A percentile compares a stretch with the other conserved stretches of the same genome.
These are phyloP conservation scores for Solanum aculeatissimum DNA, from an alignment of 305 asterid species.

Conservation along the genomic window DNA sequence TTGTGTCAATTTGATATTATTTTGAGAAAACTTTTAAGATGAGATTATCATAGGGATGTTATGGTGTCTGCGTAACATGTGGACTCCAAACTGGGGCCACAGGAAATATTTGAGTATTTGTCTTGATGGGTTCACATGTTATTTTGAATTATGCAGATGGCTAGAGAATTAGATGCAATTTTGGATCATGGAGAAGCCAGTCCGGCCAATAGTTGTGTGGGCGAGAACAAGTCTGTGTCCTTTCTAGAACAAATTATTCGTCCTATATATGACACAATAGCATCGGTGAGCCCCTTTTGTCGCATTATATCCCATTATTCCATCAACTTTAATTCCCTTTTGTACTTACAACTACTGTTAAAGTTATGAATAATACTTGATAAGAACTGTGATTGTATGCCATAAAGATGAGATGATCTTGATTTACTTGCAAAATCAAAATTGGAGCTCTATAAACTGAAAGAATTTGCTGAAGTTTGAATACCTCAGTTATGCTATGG, in stretches of 20 bases:
- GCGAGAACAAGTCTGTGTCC: constrained; percentile 50
- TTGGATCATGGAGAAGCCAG: constrained; percentile 79
- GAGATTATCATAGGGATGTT: background rate
- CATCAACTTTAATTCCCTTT: background rate
- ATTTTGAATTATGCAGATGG: constrained; percentile 58
- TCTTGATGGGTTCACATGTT: background rate
- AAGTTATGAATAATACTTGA: background rate
- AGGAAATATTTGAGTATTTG: background rate
- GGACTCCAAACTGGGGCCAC: background rate
- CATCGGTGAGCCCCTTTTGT: constrained; percentile 31
- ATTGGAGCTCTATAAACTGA: background rate
- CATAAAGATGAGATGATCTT: background rate
- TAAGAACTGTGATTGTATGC: background rate
- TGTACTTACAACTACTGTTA: background rate
- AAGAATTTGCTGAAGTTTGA: background rate
- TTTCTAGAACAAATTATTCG: constrained; percentile 59
- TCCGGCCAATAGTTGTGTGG: constrained; percentile 48
- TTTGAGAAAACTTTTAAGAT: background rate
- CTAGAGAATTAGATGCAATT: constrained; percentile 72
- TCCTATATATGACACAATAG: constrained; percentile 57
- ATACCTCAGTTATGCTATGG: background rate
- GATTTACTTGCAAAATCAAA: background rate
- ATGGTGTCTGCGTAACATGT: background rate
- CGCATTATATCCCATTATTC: background rate
- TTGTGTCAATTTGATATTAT: background rate